Evolutionary conservation across 2,329 filamentous ascomycete genomes (phyloP), one percentile per base, ranked within the genome.

Genomic region (Fusarium sp.): DNA sequence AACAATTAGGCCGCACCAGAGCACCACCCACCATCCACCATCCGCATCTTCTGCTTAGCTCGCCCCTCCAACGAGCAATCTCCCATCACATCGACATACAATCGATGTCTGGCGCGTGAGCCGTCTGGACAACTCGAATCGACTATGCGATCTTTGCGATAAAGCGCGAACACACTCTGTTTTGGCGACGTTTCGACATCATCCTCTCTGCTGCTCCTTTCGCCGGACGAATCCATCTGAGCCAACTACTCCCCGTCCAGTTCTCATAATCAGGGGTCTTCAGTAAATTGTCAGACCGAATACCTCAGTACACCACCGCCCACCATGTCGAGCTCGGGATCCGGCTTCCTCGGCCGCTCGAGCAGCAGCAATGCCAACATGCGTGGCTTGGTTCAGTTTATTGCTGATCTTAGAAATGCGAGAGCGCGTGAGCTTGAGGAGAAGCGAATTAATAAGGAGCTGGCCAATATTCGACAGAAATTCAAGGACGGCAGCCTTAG

Each of bases 391-490:
- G 96, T 99, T 48, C 97, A 98, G 79, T 99, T 99, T 84, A 99
- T 99, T 79, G 96, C 96, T 66, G 96, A 99, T 80, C 81, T 99
- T 76, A 87, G 96, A 78, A 99, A 99, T 80, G 96, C 96, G 55
- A 88, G 96, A 80, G 96, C 97, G 46, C 89, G 97, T 67, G 96
- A 99, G 80, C 84, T 99, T 68, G 96, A 99, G 81, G 96, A 99
- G 85, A 99, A 99, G 87, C 89, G 96, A 78, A 98, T 99, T 84
- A 99, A 99, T 82, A 99, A 99, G 85, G 96, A 99, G 84, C 84
- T 99, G 80, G 96, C 96, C 78, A 99, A 99, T 78, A 99, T 99
- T 80, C 90, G 91, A 77, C 94, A 98, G 83, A 98, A 98, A 83
- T 99, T 98, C 86, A 97, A 97, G 87, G 93, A 96, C 80, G 95